These are phyloP conservation scores for Cubamyces sp. DNA, from an alignment of 768 basidiomycete genomes.

Conservation along the genomic window DNA sequence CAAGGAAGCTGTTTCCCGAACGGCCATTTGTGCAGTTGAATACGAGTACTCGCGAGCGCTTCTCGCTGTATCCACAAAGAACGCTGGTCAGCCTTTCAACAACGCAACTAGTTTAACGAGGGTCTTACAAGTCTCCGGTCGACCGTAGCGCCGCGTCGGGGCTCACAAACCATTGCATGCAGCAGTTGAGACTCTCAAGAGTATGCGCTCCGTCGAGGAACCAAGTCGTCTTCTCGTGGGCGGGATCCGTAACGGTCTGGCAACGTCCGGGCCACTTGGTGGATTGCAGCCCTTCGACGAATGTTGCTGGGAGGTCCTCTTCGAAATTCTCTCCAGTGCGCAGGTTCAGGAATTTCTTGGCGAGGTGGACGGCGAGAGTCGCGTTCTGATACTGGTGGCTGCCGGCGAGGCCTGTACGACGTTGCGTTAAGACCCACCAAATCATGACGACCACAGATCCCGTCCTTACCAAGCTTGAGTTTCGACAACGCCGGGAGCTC, in stretches of 20 bases:
- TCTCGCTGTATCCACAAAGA: constrained; percentile 25
- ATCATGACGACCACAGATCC: constrained; percentile 1
- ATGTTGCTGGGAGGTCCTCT: constrained; percentile 50
- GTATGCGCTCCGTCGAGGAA: constrained; percentile 97
- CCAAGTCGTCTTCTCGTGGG: constrained; percentile 64
- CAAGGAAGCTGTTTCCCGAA: constrained; percentile 74
- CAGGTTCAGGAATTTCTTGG: constrained; percentile 60
- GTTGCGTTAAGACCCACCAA: constrained; percentile 6
- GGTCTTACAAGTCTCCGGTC: constrained; percentile 19
- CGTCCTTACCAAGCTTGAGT: constrained; percentile 62
- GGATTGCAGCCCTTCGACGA: constrained; percentile 63
- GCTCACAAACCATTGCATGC: constrained; percentile 85
- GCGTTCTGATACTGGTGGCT: constrained; percentile 89
- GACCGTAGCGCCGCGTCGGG: constrained; percentile 54
- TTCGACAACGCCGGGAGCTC: constrained; percentile 50
- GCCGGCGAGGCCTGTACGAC: constrained; percentile 74
- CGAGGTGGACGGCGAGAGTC: constrained; percentile 76
- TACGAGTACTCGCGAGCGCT: constrained; percentile 61
- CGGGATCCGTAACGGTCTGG: constrained; percentile 75
- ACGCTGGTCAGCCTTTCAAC: background rate
- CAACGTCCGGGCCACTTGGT: constrained; percentile 95
- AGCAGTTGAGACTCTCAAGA: constrained; percentile 83
- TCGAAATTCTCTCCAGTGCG: constrained; percentile 35
- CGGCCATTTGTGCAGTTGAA: constrained; percentile 97
- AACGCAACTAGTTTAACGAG: background rate